These are phyloP conservation scores for Kentomonas sorsogonicus DNA, from an alignment of 208 protist species.

Conservation along the genomic window DNA sequence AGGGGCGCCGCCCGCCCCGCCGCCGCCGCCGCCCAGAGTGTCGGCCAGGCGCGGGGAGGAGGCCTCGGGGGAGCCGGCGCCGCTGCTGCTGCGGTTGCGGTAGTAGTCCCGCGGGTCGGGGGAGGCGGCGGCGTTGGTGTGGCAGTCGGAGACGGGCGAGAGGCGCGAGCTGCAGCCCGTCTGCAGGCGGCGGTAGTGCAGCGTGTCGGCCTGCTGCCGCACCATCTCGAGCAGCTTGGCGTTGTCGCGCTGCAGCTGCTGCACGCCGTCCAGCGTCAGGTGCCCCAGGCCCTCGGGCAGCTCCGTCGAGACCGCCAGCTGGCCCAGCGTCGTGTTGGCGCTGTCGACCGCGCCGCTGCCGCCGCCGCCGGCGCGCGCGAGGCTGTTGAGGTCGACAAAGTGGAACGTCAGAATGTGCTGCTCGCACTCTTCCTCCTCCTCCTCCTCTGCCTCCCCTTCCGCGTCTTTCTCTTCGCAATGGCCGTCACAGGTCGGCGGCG, in stretches of 20 bases:
- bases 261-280: slow-evolving; percentile 36
- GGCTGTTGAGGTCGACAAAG: slow-evolving; percentile 64
- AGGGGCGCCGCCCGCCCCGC: too few species aligned
- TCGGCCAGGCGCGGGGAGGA: too few species aligned
- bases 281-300: slow-evolving; percentile 24
- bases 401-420: slow-evolving; percentile 58
- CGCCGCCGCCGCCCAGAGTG: too few species aligned
- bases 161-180: slow-evolving; percentile 27
- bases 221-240: slow-evolving; percentile 59
- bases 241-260: slow-evolving; percentile 55
- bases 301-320: slow-evolving; percentile 37
- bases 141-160: slow-evolving; percentile 18
- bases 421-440: slow-evolving; percentile 10
- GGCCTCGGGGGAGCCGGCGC: neutral
- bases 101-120: slow-evolving; percentile 19
- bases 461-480: too few species aligned
- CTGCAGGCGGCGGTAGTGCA: slow-evolving; percentile 52
- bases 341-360: slow-evolving; percentile 8
- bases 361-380: slow-evolving; percentile 25
- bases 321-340: slow-evolving; percentile 39
- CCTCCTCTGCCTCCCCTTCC: too few species aligned
- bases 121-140: slow-evolving; percentile 19
- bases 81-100: slow-evolving; percentile 13
- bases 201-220: slow-evolving; percentile 36
- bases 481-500: too few species aligned